Base-by-base conservation (phyloP, 2,329 filamentous ascomycete genomes). In the Tolypocladium ophioglossoides region DNA sequence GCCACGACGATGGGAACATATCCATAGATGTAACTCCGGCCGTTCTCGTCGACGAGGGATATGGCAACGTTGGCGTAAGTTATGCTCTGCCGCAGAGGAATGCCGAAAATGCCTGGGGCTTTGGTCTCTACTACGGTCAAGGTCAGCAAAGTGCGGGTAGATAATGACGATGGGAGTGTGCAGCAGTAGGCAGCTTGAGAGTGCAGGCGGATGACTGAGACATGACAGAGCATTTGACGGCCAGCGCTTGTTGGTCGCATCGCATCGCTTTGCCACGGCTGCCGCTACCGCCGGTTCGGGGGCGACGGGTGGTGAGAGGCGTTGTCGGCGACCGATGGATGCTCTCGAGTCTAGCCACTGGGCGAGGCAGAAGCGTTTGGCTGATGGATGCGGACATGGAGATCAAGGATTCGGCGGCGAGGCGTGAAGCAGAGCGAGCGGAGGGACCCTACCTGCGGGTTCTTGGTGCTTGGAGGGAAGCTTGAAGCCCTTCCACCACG, bases 1-100 rank as follows among this genome's bases (percentile, higher is more conserved):
- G 94, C 94, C 53, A 99, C 92, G 46, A 99, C 92, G 60, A 99
- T 97, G 20, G 94, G 94, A 9, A 99, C 92, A 66, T 97, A 97
- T 65, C 94, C 94, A 70, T 97, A 99, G 53, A 97, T 96, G 70
- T 96, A 97, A 72, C 90, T 96, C 70, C 94, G 84, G 35, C 92
- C 92, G 61, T 94, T 82, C 61, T 92, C 89, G 68, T 97, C 91
- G 61, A 94, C 88, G 32, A 99, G 81, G 24, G 92, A 97, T 65
- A 99, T 99, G 59, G 94, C 94, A 57, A 99, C 94, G 67, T 97
- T 99, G 56, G 94, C 94, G 70, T 99, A 97, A 56, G 87, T 88
- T 69, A 99, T 97, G 73, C 92, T 97, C 66, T 91, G 85, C 63
- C 91, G 89, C 55, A 99, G 79, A 40, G 94, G 91, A 37, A 99